A percentile compares a stretch with the other conserved stretches of the same genome.
phyloP scores from a whole-genome alignment of 345 rosid genomes.

The Brassica napus region Da-Ae NC_063441.1:856001-856500 shows the following conservation, averaged over 20 bases:
- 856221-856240: constrained; percentile 2
- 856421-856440: constrained; percentile 57
- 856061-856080: constrained; percentile 62
- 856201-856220: constrained; percentile 79
- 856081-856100: constrained; percentile 73
- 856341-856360: constrained; percentile 92
- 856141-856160: constrained; percentile 91
- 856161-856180: constrained; percentile 68
- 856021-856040: constrained; percentile 9
- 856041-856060: constrained; percentile 83
- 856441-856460: background rate
- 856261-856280: background rate
- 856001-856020: constrained; percentile 7
- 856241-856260: too few relatives aligned
- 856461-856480: background rate
- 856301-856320: constrained; percentile 72
- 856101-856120: constrained; percentile 88
- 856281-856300: constrained; percentile 87
- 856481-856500: constrained; percentile 43
- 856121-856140: constrained; percentile 83
- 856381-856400: constrained; percentile 92
- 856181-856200: constrained; percentile 74
- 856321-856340: constrained; percentile 86
- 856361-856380: constrained; percentile 66
- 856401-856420: constrained; percentile 83